Conservation (phyloP, 1,139 yeast genomes). For the Candida buenavistaensis region DNA sequence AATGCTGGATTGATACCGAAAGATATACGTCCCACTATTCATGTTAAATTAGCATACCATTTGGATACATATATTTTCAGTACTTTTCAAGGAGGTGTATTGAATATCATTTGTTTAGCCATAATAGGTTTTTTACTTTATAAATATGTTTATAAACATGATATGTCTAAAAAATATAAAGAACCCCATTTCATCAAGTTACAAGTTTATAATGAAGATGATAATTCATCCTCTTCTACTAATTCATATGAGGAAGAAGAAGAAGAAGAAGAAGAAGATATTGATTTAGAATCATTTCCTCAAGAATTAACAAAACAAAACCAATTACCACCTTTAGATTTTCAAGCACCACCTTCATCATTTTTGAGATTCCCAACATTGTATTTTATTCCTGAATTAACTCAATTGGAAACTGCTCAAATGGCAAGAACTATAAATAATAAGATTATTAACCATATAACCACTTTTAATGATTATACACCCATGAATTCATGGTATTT, state of each 20-base stretch:
- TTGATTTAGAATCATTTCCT: slow-evolving; percentile 10
- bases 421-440: slow-evolving; percentile 12
- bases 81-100: slow-evolving; percentile 16
- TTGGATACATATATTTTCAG: slow-evolving; percentile 40
- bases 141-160: slow-evolving; percentile 7
- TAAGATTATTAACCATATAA: slow-evolving; percentile 9
- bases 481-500: slow-evolving; percentile 24
- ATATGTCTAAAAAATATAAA: neutral
- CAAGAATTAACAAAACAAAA: slow-evolving; percentile 2
- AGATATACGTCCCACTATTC: slow-evolving; percentile 54
- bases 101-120: slow-evolving; percentile 16
- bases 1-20: slow-evolving; percentile 62
- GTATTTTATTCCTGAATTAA: slow-evolving; percentile 7
- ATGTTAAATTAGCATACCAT: slow-evolving; percentile 45
- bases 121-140: slow-evolving; percentile 17
- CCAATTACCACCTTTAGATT: slow-evolving; percentile 7
- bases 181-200: slow-evolving; percentile 1
- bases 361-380: slow-evolving; percentile 6
- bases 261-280: slow-evolving; percentile 4
- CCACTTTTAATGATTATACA: slow-evolving; percentile 10
- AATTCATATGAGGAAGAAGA: too few species aligned
- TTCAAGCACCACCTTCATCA: slow-evolving; percentile 9
- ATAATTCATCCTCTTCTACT: too few species aligned
- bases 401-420: slow-evolving; percentile 6
- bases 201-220: neutral